Evolutionary conservation across 768 basidiomycete genomes (phyloP).

Genomic region (Megacollybia marginata): DNA sequence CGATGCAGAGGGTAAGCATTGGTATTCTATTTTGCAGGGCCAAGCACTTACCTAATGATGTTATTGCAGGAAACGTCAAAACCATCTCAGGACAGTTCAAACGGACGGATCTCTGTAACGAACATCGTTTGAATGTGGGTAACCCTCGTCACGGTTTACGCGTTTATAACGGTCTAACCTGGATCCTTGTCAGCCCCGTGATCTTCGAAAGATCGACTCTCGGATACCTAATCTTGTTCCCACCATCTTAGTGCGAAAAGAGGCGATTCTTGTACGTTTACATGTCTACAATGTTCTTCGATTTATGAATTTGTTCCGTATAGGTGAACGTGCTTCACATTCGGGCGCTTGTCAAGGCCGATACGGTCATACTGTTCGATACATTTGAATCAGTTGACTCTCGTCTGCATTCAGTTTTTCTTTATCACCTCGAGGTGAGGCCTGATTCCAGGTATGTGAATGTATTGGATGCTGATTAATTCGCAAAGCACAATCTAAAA

Average conservation of each 20-base stretch:
- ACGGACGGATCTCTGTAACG: constrained; percentile 79
- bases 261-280: constrained; percentile 72
- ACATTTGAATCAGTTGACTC: constrained; percentile 86
- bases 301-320: constrained; percentile 5
- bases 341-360: constrained; percentile 89
- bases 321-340: constrained; percentile 94
- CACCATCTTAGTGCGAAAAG: constrained; percentile 83
- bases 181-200: constrained; percentile 62
- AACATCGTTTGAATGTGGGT: constrained; percentile 86
- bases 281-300: neutral
- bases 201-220: constrained; percentile 94
- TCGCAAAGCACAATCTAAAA: constrained; percentile 73
- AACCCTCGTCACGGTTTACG: constrained; percentile 7
- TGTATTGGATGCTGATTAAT: constrained; percentile 3
- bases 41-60: neutral
- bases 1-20: constrained; percentile 66
- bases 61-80: constrained; percentile 65
- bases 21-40: neutral
- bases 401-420: constrained; percentile 75
- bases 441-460: neutral
- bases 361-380: constrained; percentile 88
- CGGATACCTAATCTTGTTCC: constrained; percentile 91
- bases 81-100: constrained; percentile 87
- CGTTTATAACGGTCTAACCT: constrained; percentile 13
- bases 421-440: constrained; percentile 79